These are phyloP conservation scores for Apiospora hydei DNA, from an alignment of 2,329 filamentous ascomycete species.

Conservation along the genomic window DNA sequence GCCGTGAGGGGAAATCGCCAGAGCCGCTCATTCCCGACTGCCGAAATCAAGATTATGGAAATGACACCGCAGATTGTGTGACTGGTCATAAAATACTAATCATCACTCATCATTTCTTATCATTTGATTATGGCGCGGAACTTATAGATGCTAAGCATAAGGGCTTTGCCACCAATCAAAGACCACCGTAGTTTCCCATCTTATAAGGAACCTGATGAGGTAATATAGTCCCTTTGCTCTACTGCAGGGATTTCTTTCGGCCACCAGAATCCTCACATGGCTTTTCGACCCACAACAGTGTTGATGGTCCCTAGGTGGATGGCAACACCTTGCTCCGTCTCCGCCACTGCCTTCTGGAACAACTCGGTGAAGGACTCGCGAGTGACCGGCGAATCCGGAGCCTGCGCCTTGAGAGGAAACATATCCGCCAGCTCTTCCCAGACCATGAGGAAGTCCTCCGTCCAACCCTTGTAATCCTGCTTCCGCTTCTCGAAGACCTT, in stretches of 20 bases:
- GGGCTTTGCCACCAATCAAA: too few relatives aligned
- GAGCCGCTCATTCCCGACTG: too few relatives aligned
- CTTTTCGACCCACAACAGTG: neutral
- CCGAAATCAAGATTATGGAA: neutral
- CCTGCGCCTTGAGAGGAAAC: too few relatives aligned
- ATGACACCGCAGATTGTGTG: neutral
- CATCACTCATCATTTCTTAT: neutral
- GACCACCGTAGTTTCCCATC: too few relatives aligned
- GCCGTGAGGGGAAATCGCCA: neutral
- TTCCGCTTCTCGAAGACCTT: too few relatives aligned
- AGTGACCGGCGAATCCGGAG: conserved; percentile 32
- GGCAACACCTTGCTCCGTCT: conserved; percentile 37
- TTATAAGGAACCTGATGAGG: too few relatives aligned
- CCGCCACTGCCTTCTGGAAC: conserved; percentile 32
- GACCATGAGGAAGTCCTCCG: too few relatives aligned
- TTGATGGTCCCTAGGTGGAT: conserved; percentile 26
- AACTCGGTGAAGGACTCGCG: conserved; percentile 32
- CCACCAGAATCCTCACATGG: neutral
- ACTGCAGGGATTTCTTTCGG: too few relatives aligned
- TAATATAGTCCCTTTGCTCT: too few relatives aligned
- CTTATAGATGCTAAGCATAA: neutral
- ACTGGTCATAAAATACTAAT: neutral
- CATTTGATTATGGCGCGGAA: neutral
- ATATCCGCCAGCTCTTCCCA: too few relatives aligned
- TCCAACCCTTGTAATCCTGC: too few relatives aligned